A percentile compares a stretch with the other conserved stretches of the same genome.
Evolutionary conservation across 2,329 filamentous ascomycete genomes (phyloP).

Genomic region (Pseudogymnoascus sp.): DNA sequence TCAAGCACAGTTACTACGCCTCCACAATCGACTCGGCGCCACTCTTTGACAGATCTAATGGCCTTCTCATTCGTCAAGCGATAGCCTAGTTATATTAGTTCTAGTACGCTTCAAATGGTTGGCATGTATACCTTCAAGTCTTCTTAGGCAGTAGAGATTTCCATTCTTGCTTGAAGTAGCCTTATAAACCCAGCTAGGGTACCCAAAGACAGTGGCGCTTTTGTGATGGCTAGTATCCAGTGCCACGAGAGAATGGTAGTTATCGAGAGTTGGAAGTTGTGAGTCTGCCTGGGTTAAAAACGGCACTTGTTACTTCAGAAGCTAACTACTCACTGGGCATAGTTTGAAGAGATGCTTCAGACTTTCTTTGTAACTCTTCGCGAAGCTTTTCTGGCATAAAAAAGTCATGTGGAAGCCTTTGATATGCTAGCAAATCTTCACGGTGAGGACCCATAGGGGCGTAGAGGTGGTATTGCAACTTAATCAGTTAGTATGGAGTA

Average conservation of each 20-base stretch:
- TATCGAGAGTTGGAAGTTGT: constrained; percentile 70
- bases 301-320: not conserved
- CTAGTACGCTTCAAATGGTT: not conserved
- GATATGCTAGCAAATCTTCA: constrained; percentile 74
- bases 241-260: constrained; percentile 87
- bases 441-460: constrained; percentile 76
- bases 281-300: constrained; percentile 38
- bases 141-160: constrained; percentile 74
- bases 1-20: constrained; percentile 82
- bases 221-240: constrained; percentile 76
- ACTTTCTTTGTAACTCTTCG: constrained; percentile 82
- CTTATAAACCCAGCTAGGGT: constrained; percentile 92
- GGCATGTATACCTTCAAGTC: constrained; percentile 59
- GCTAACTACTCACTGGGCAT: constrained; percentile 57
- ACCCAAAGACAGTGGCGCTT: constrained; percentile 72
- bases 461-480: constrained; percentile 89
- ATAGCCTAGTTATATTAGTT: constrained; percentile 47
- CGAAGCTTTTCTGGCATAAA: constrained; percentile 82
- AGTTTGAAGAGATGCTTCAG: constrained; percentile 75
- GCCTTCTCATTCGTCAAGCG: constrained; percentile 82
- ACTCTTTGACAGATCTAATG: constrained; percentile 76
- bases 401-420: constrained; percentile 80
- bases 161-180: constrained; percentile 83
- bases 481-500: constrained; percentile 18
- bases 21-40: constrained; percentile 76